Base-by-base conservation (phyloP, 805 yeast genomes). In the Ogataea ganodermae region DNA sequence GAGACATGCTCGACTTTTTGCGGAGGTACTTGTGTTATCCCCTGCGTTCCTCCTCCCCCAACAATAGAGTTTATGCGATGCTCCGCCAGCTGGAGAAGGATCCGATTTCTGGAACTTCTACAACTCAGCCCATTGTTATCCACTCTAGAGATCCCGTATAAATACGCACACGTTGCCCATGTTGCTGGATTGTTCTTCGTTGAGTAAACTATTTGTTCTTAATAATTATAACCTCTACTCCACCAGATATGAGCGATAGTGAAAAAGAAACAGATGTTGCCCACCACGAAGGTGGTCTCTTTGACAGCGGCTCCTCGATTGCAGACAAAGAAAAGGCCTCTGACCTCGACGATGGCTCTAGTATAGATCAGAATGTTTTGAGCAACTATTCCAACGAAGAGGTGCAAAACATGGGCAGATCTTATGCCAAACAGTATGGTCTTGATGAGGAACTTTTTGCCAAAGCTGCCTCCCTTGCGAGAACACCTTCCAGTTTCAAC, bases 321-420 rank as follows among this genome's bases (percentile, higher is more conserved):
- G 35, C 27, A 4, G 49, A 45, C n/a, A 44, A 48, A 21, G 50
- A 43, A 26, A 44, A 35, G 31, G 4, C 30, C 12, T 46, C 55
- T n/a, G 43, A 39, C 12, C 30, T 44, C 27, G 52, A 38, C 16
- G 31, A 26, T 13, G 23, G 16, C 7, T 6, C 27, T 9, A 17
- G 17, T 6, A 37, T 51, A 16, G 65, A 60, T 14, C 69, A 68
- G 21, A 81, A 81, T 55, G 75, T 81, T 44, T 65, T 82, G 42
- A 63, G 79, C 2, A 81, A 80, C 59, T 83, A 83, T 57, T 65
- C 80, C 14, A 81, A 80, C 52, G 77, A 77, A 26, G 85, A 83
- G 59, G 86, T 79, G 9, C 79, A 78, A 79, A 76, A 75, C 49
- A 81, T 83, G 85, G 89, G 89, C 27, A 71, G 86, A 56, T 75